Base-by-base conservation (phyloP, 768 basidiomycete species). In the Hypholoma fasciculare region DNA sequence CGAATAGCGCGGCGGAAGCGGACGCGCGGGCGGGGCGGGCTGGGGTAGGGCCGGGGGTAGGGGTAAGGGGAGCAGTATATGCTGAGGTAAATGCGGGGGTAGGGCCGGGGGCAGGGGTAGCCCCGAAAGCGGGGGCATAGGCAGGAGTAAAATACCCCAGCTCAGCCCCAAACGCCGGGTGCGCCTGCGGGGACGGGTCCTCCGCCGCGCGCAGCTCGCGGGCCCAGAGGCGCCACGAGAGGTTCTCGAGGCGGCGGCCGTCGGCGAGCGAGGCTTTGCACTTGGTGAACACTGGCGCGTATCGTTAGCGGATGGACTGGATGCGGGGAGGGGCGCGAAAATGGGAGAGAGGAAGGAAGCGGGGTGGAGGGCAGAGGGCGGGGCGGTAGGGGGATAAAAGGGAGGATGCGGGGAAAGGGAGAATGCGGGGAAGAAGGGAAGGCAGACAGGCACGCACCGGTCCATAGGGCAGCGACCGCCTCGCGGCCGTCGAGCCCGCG, bases 221-320 rank as follows among this genome's bases (percentile, higher is more conserved):
- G 68, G 89, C 83, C 88, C 91, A 91, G 7, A 95, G 75, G 52
- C 93, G 78, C 93, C 93, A 96, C 3, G 89, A 86, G 54, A 95
- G 87, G 66, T 96, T 94, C 74, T 95, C 93, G 27, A 94, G 80
- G 27, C 93, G 75, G 6, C 77, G 80, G n/a, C 94, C 94, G 64
- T 94, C 88, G 64, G 88, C 82, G 3, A 95, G 75, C 1, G 85
- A 86, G 62, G 84, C 81, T 71, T 90, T 92, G 76, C 89, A 92
- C 70, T 92, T 91, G 52, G 90, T 85, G 66, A 95, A 93, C 7
- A 95, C 93, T 92, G 48, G 23, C 17, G 19, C 51, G 2, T 7
- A 48, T 20, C 12, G 23, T 12, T 30, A 55, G 23, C 23, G 23
- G 23, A 23, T n/a, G n/a, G n/a, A n/a, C n/a, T n/a, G n/a, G n/a